Evolutionary conservation across 805 yeast species (phyloP), one percentile per base, ranked within the genome.

Genomic region (Jamesozyma hellenica): DNA sequence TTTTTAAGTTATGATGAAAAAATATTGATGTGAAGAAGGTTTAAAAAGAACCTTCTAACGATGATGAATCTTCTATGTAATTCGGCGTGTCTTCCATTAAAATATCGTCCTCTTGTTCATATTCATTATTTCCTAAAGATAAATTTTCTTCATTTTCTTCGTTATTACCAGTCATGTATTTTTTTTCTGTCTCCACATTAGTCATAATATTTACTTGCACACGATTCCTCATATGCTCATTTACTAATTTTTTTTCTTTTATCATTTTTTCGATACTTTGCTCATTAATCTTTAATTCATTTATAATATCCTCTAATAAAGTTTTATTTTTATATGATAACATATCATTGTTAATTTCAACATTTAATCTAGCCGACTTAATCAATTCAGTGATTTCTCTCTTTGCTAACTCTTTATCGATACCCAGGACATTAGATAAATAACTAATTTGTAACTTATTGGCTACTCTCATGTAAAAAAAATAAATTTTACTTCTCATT

Each of bases 381-480:
- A 58, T 47, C 3, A 58, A 36, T n/a, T 29, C 19, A 1, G 32
- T 23, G 4, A 55, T 17, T 36, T 57, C 60, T n/a, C 43, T 26
- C 25, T 32, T 40, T 0, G 57, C 49, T 10, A 41, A 32, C 1
- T 29, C 28, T 17, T 44, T 41, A 9, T 47, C 46, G 19, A 57
- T 46, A 8, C 48, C 47, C 14, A 56, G 35, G 1, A 47, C 49
- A 8, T 46, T 42, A 3, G 62, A 49, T 10, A 58, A 35, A 41
- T 58, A 58, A 25, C 50, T 38, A 8, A 56, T 40, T 17, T 43
- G 45, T 13, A 58, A 36, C 26, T 36, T 42, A 19, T 43, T 44
- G 3, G 61, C 49, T 4, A 58, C 44, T 28, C 55, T 45, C 38
- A 58, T 33, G 41, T 58, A 57, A 34, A 58, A 55, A 25, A 50